Conservation (phyloP, 2,329 filamentous ascomycete species). For the Nothopassalora personata region DNA sequence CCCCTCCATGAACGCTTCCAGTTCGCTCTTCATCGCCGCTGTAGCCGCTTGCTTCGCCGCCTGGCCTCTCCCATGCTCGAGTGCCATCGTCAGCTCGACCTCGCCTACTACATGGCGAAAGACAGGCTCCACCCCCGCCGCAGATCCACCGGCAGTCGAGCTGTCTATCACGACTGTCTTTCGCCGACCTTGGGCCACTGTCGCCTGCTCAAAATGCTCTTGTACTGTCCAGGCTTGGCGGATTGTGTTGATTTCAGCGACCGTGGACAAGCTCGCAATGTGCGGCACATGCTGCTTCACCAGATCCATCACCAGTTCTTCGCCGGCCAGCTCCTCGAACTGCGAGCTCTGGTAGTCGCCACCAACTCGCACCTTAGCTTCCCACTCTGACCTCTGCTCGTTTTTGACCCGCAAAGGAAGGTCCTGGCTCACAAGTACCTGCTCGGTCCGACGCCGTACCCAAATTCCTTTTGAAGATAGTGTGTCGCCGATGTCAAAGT, state of each 20-base stretch:
- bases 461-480: slow-evolving; percentile 15
- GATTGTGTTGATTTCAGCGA: slow-evolving; percentile 4
- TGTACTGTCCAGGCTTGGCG: slow-evolving; percentile 10
- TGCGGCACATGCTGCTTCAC: not conserved
- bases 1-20: slow-evolving; percentile 10
- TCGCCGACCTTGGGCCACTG: not conserved
- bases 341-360: slow-evolving; percentile 15
- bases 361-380: slow-evolving; percentile 15
- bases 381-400: slow-evolving; percentile 4
- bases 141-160: not conserved
- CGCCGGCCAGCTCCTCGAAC: slow-evolving; percentile 12
- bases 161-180: slow-evolving; percentile 10
- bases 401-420: not conserved
- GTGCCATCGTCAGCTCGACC: slow-evolving; percentile 11
- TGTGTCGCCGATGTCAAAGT: slow-evolving; percentile 13
- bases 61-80: not conserved
- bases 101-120: slow-evolving; percentile 16
- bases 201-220: not conserved
- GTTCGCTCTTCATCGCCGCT: not conserved
- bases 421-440: not conserved
- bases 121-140: not conserved
- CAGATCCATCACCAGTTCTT: not conserved
- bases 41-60: not conserved
- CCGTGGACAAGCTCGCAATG: not conserved
- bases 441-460: slow-evolving; percentile 9